Evolutionary conservation across 495 filamentous ascomycete species (phyloP), one percentile per base, ranked within the genome.

Genomic region (Daldinia decipiens): DNA sequence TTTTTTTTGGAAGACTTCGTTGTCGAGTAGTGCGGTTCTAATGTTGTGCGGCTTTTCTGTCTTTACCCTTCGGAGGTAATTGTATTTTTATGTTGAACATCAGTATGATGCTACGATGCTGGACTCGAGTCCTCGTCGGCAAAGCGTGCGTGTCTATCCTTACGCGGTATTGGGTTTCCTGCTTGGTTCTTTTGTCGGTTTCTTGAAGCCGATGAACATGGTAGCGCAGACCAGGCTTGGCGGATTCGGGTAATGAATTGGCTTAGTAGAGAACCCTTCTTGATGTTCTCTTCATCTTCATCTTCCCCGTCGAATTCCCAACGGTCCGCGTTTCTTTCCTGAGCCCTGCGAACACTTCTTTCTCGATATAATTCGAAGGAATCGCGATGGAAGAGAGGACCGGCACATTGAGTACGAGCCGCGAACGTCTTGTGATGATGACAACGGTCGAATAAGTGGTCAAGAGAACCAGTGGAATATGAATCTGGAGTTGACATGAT

Each of bases 341-440:
- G 11, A 15, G 50, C 50, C 26, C 13, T 53, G 4, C 50, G 50
- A 24, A 11, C 8, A 11, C 8, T 21, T 47, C 43, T 47, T 32
- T 57, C 31, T 61, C 51, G 40, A 40, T 70, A 47, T 34, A 70
- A 26, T 3, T 70, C 62, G 56, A 65, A 70, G 27, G 67, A 65
- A 26, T 65, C 61, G 8, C 67, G 67, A 31, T 69, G 53, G 5
- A 45, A 59, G 12, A 47, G 17, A 47, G 53, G 32, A 4, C 54
- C 27, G 13, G 43, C 39, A 15, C 21, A 34, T 47, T 39, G 29
- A 2, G 26, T 43, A 6, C 32, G 17, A 8, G 12, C 11, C 40
- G 13, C 3, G 32, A 27, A 32, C 0, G 2, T 29, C 15, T 0
- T n/a, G 9, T 40, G 9, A n/a, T 32, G 39, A 1, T 27, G 7